A percentile compares a stretch with the other conserved stretches of the same genome.
Conservation (phyloP, 495 filamentous ascomycete species). For the Echria macrotheca region DNA sequence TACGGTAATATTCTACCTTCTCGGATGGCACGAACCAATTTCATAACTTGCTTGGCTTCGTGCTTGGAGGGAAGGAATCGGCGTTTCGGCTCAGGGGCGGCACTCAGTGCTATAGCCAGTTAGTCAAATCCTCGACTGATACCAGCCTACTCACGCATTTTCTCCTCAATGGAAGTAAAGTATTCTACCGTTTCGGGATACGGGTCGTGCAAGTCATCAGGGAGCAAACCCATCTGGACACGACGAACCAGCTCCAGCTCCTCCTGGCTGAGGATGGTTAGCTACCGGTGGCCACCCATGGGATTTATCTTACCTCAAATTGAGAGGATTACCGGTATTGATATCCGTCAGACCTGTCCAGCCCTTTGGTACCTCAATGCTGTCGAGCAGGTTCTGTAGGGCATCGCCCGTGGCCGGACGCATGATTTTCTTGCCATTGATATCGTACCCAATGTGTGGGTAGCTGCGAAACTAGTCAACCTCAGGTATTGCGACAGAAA, state of each 20-base stretch:
- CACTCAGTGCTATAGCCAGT: conserved; percentile 56
- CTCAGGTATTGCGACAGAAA: too few species aligned
- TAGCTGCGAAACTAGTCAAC: conserved; percentile 42
- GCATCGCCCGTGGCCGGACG: conserved; percentile 92
- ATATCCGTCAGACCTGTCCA: conserved; percentile 96
- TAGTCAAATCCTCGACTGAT: not conserved
- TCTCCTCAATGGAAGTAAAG: conserved; percentile 83
- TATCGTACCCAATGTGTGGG: conserved; percentile 97
- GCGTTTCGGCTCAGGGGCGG: conserved; percentile 91
- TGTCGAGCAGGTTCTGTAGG: conserved; percentile 87
- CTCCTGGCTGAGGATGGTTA: too few species aligned
- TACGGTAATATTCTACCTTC: conserved; percentile 93
- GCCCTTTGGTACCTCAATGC: conserved; percentile 95
- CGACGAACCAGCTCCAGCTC: conserved; percentile 85
- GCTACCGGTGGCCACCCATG: too few species aligned
- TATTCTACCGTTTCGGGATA: conserved; percentile 91
- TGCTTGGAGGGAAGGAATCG: conserved; percentile 97
- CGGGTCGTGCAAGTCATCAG: conserved; percentile 82
- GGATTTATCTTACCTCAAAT: too few species aligned
- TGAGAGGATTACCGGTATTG: conserved; percentile 82
- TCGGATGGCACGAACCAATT: conserved; percentile 90
- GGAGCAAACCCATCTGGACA: conserved; percentile 84
- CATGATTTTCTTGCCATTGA: conserved; percentile 97
- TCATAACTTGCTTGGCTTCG: conserved; percentile 95
- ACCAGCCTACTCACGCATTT: conserved; percentile 55